Conservation (phyloP, 2,329 filamentous ascomycete genomes). For the Chaetothyriales sp. region DNA sequence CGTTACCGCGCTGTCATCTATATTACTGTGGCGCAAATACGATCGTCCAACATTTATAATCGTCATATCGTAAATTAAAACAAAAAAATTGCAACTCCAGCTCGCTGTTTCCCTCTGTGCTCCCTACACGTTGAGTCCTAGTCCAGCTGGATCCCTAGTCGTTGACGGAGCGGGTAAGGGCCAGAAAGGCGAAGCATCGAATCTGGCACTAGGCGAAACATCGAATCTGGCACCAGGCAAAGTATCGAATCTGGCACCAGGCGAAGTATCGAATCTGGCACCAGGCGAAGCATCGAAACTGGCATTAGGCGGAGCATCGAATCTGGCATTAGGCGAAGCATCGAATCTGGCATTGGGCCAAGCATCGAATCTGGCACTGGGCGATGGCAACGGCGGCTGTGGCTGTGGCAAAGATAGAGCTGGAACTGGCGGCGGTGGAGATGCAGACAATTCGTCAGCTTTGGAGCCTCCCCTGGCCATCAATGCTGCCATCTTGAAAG, state of each 20-base stretch:
- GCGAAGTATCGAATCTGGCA: background rate
- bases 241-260: background rate
- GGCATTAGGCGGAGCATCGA: background rate
- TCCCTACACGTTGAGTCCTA: background rate
- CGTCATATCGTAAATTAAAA: background rate
- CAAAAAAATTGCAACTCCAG: background rate
- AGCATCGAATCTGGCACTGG: no score
- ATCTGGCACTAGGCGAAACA: background rate
- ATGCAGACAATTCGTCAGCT: background rate
- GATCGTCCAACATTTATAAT: background rate
- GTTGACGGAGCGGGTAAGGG: background rate
- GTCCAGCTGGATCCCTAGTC: background rate
- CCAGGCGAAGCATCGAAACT: background rate
- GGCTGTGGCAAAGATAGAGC: background rate
- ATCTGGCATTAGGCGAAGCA: background rate
- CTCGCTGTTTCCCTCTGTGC: background rate
- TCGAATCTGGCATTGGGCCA: background rate
- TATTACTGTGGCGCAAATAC: background rate
- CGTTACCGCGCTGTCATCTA: background rate
- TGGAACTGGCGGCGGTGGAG: background rate
- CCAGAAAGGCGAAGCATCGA: background rate
- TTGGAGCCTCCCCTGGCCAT: background rate
- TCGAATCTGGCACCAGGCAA: no score
- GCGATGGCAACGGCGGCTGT: no score
- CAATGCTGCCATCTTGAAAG: slow-evolving; percentile 7